Evolutionary conservation across 1,284 basidiomycete species (phyloP), one percentile per base, ranked within the genome.

Genomic region (Pseudomicrostroma phylloplanum): DNA sequence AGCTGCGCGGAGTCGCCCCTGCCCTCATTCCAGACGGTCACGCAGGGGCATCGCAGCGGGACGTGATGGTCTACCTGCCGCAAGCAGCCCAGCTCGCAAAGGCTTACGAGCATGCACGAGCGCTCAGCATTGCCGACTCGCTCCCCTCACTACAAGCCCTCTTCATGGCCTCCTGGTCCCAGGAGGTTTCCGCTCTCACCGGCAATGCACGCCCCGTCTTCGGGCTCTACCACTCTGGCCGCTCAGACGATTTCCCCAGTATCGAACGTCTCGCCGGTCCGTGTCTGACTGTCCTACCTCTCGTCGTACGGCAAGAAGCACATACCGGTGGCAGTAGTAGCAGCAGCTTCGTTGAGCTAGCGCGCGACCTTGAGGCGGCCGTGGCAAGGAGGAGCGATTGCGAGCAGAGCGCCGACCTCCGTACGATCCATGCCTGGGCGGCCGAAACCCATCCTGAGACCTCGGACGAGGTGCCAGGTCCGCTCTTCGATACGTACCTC

Each of bases 141-240:
- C 41, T 15, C 8, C 53, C 26, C 8, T 23, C 42, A 41, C 43
- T 70, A 19, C 58, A 65, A 1, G 53, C 62, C 1, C n/a, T 72
- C 13, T 40, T 76, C 0, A 43, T 74, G 4, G 71, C 71, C 1
- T 63, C 67, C 1, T 73, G 69, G 71, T 68, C 71, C 23, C 58
- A 55, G 12, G 58, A 65, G 12, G 56, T 73, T 9, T 61, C 57
- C 2, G 57, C 61, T 26, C 48, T 41, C 0, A 19, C 64, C 6
- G 55, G 30, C 11, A 41, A 39, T 0, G 12, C 41, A 7, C 61
- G 61, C 12, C 65, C 68, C 0, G 46, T 68, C 41, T 69, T 76
- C 54, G 71, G 70, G 1, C 30, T 76, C 53, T 69, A 65, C 48
- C 72, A 72, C 19, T 61, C 65, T 11, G 74, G 67, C 6, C 67